phyloP scores from a whole-genome alignment of 2,329 filamentous ascomycete genomes.

The Didymella glomerata region DNA sequence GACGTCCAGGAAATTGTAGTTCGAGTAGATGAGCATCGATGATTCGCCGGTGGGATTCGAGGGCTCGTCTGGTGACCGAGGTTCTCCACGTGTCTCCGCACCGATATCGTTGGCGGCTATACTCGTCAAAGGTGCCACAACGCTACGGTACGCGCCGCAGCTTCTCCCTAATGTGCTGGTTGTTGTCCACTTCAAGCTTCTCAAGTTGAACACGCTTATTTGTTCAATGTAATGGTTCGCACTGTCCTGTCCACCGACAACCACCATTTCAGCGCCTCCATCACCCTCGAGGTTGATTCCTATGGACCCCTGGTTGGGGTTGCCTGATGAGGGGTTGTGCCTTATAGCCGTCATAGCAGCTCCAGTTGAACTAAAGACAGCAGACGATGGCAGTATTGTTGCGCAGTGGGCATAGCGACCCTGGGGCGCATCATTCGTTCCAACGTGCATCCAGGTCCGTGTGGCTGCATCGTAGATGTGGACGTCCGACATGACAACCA shows the following conservation, averaged over 20 bases:
- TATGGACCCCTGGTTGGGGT: constrained; percentile 85
- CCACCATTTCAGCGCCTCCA: constrained; percentile 95
- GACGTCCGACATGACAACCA: constrained; percentile 97
- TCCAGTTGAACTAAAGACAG: constrained; percentile 82
- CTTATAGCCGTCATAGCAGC: constrained; percentile 87
- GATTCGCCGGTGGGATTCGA: constrained; percentile 56
- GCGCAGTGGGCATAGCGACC: constrained; percentile 97
- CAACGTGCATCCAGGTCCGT: constrained; percentile 84
- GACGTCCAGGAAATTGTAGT: constrained; percentile 98
- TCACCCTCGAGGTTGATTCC: constrained; percentile 89
- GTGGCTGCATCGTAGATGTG: constrained; percentile 91
- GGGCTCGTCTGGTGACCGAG: constrained; percentile 45
- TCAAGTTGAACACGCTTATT: constrained; percentile 96
- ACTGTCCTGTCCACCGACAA: constrained; percentile 95
- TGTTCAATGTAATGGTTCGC: constrained; percentile 99
- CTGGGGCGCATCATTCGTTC: constrained; percentile 82
- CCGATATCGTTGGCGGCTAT: constrained; percentile 73
- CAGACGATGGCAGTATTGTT: constrained; percentile 86
- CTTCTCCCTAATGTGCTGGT: constrained; percentile 87
- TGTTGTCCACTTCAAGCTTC: constrained; percentile 94
- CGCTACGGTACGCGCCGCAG: constrained; percentile 95
- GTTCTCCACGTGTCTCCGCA: constrained; percentile 60
- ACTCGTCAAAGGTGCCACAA: constrained; percentile 82
- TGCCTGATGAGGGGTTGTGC: constrained; percentile 83
- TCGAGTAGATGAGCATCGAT: constrained; percentile 95